phyloP scores from a whole-genome alignment of 805 yeast species.

The Wilhelminamyces savonicus region DNA sequence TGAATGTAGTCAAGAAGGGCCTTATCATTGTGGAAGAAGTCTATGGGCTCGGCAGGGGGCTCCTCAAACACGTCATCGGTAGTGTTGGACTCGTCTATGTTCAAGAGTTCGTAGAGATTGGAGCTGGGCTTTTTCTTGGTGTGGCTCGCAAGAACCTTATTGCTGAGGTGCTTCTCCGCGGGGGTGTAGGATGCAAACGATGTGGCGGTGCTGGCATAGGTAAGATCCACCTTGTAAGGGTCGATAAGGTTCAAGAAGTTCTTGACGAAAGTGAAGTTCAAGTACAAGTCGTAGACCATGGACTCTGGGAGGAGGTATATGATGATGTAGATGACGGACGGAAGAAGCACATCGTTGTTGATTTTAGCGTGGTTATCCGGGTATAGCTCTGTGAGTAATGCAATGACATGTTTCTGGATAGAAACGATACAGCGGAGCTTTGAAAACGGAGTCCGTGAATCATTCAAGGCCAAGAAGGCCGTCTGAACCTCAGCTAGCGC shows the following conservation, averaged over 20 bases:
- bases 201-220: conserved; percentile 6
- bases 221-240: conserved; percentile 17
- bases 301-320: conserved; percentile 20
- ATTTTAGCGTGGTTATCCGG: conserved; percentile 15
- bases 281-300: conserved; percentile 20
- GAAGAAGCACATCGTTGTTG: conserved; percentile 35
- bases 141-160: no score
- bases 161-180: conserved; percentile 6
- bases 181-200: conserved; percentile 9
- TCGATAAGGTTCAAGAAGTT: conserved; percentile 29
- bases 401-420: conserved; percentile 26
- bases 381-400: conserved; percentile 9
- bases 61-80: no score
- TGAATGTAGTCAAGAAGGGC: conserved; percentile 22
- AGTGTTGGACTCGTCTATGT: conserved; percentile 9
- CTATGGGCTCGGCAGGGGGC: conserved; percentile 1
- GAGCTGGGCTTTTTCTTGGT: no score
- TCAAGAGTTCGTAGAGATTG: conserved; percentile 25
- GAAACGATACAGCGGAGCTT: conserved; percentile 24
- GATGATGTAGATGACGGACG: conserved; percentile 30
- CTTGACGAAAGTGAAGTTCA: conserved; percentile 31
- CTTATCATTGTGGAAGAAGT: conserved; percentile 24
- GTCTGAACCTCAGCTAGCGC: conserved; percentile 12
- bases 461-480: conserved; percentile 12
- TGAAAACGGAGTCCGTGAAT: conserved; percentile 24